These are phyloP conservation scores for Anisodus tanguticus DNA, from an alignment of 257 asterid species.

Conservation along the genomic window DNA sequence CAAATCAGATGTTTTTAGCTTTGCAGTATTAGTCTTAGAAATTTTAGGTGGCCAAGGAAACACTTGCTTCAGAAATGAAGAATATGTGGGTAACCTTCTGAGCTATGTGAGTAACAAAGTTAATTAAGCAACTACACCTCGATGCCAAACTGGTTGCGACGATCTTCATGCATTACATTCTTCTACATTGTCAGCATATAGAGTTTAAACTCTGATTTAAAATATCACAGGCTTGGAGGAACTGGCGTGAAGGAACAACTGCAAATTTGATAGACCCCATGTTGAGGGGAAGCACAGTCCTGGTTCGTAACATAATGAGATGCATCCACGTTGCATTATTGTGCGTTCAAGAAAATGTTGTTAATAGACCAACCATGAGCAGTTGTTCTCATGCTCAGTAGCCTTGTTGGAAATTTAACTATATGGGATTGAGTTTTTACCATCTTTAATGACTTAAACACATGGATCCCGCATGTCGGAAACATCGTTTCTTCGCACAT, in stretches of 20 bases:
- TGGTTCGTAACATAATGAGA: slow-evolving; percentile 1
- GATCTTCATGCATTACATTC: too few relatives aligned
- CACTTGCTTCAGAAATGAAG: background rate
- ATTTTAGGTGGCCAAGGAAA: slow-evolving; percentile 33
- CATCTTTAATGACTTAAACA: too few relatives aligned
- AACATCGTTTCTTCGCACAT: too few relatives aligned
- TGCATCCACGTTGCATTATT: slow-evolving; percentile 31
- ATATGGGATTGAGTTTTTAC: too few relatives aligned
- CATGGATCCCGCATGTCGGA: too few relatives aligned
- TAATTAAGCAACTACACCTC: background rate
- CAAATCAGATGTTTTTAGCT: slow-evolving; percentile 38
- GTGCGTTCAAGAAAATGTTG: slow-evolving; percentile 35
- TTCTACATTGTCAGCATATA: too few relatives aligned
- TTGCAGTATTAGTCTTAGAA: slow-evolving; percentile 39
- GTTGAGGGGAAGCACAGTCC: background rate
- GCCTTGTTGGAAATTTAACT: too few relatives aligned
- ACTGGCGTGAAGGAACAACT: slow-evolving; percentile 15
- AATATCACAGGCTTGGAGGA: slow-evolving; percentile 29
- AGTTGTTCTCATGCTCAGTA: slow-evolving; percentile 40
- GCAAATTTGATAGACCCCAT: slow-evolving; percentile 19
- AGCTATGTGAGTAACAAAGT: slow-evolving; percentile 32
- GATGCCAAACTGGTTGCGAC: too few relatives aligned
- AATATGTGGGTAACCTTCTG: slow-evolving; percentile 17
- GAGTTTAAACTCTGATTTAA: too few relatives aligned
- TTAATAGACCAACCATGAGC: slow-evolving; percentile 41